Percentiles rank a stretch among this genome's conserved stretches.
phyloP scores from a whole-genome alignment of 805 yeast genomes.

The Ogataea methanolica region DNA sequence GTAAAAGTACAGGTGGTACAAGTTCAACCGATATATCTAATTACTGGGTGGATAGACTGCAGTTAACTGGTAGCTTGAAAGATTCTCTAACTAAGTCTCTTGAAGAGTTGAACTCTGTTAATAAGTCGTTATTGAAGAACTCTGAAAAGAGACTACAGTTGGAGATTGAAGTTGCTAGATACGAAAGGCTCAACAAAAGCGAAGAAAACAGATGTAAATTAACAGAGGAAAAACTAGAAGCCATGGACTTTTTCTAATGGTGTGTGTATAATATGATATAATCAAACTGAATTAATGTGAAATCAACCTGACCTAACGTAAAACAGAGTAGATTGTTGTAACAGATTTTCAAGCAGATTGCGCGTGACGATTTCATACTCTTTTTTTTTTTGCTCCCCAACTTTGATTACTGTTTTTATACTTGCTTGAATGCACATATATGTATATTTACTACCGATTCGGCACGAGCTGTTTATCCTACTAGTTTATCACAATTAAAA shows the following conservation, averaged over 20 bases:
- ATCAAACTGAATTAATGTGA: no score
- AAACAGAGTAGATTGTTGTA: background rate
- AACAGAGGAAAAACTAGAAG: constrained; percentile 44
- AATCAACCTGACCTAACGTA: background rate
- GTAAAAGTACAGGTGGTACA: background rate
- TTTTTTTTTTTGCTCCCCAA: no score
- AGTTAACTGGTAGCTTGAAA: constrained; percentile 18
- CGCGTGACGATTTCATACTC: no score
- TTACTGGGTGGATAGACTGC: constrained; percentile 28
- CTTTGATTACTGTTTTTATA: no score
- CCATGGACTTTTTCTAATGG: constrained; percentile 36
- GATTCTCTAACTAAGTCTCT: constrained; percentile 13
- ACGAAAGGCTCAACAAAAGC: constrained; percentile 19
- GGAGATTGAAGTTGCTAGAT: constrained; percentile 26
- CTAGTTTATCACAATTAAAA: background rate
- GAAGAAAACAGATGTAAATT: constrained; percentile 24
- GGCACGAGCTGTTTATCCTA: no score
- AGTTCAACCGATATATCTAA: constrained; percentile 7
- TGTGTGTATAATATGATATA: constrained; percentile 1
- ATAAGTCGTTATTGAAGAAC: constrained; percentile 11
- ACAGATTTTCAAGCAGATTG: no score
- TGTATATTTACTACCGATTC: no score
- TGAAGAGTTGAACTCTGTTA: constrained; percentile 20
- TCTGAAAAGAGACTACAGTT: constrained; percentile 17
- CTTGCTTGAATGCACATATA: no score